Percentiles rank a stretch among this genome's conserved stretches.
phyloP scores from a whole-genome alignment of 2,329 filamentous ascomycete species.

The Botrytis paeoniae region DNA sequence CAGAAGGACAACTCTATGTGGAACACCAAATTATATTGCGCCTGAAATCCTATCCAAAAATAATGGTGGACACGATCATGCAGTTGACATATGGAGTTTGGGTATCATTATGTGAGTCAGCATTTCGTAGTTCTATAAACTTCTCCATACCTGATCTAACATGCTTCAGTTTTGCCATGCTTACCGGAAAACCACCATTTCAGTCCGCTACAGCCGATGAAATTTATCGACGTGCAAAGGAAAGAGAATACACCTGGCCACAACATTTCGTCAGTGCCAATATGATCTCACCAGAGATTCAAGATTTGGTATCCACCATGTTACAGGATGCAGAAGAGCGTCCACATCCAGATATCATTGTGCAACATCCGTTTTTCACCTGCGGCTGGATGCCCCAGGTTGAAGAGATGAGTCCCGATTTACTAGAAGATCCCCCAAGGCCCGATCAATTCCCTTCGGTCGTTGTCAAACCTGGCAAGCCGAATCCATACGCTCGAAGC shows the following conservation, averaged over 20 bases:
- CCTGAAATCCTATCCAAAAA: constrained; percentile 94
- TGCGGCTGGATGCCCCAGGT: constrained; percentile 68
- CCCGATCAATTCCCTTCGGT: constrained; percentile 54
- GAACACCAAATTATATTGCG: constrained; percentile 97
- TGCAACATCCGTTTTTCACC: constrained; percentile 76
- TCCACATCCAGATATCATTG: constrained; percentile 73
- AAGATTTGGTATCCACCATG: constrained; percentile 74
- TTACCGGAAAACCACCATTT: constrained; percentile 93
- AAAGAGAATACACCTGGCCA: constrained; percentile 79
- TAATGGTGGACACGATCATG: constrained; percentile 92
- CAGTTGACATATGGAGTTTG: constrained; percentile 97
- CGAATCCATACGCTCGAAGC: constrained; percentile 43
- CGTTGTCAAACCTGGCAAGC: constrained; percentile 44
- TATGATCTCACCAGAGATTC: constrained; percentile 71
- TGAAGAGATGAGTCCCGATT: constrained; percentile 55
- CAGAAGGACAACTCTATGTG: constrained; percentile 88
- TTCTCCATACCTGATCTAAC: constrained; percentile 33
- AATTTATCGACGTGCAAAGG: constrained; percentile 70
- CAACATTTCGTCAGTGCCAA: constrained; percentile 61
- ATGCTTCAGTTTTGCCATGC: constrained; percentile 75
- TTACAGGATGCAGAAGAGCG: constrained; percentile 72
- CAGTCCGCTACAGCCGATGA: constrained; percentile 87
- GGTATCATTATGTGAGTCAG: constrained; percentile 83
- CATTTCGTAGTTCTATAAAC: neutral
- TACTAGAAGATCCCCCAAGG: constrained; percentile 57